Evolutionary conservation across 2,329 filamentous ascomycete species (phyloP), one percentile per base, ranked within the genome.

Genomic region (Dothideomycetidae sp.): DNA sequence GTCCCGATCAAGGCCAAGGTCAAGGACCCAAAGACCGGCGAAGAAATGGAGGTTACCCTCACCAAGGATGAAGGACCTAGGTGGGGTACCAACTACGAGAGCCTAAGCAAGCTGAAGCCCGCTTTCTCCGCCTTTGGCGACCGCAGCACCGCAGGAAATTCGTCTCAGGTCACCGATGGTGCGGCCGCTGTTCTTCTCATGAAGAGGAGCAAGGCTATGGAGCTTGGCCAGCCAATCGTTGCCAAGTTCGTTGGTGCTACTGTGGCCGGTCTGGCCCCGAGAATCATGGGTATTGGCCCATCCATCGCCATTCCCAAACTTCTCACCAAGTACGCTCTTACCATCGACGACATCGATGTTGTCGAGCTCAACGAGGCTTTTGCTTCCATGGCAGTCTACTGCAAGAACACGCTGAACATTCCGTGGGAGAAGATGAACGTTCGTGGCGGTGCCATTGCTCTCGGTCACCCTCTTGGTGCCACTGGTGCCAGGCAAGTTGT

Each of bases 301-400:
- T 75, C 75, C 30, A 60, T 73, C 46, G 73, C 73, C 13, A 74
- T 78, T 44, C 74, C 73, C 44, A 98, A 98, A 73, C 75, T 98
- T 18, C 72, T 98, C 31, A 62, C 62, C 53, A 78, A 90, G 64
- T 76, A 79, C 70, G 75, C 79, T 60, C 62, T 98, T 43, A 73
- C 70, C 15, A 66, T 93, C 37, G 72, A 78, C 42, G 90, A 96
- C 50, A 73, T 90, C 44, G 90, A 98, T 54, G 71, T 96, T 23
- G 69, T 88, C 49, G 90, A 96, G 70, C 63, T 98, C 55, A 98
- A 98, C 66, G 90, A 98, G 70, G 90, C 90, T 1, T 98, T 98
- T 53, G 88, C 86, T 14, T 90, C 81, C 36, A 96, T 96, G 90
- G 86, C 84, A 1, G 86, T 94, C 18, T 96, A 94, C 71, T 93